These are phyloP conservation scores for Dillenia suffruticosa DNA, from an alignment of 164 flowering plant species.

Conservation along the genomic window DNA sequence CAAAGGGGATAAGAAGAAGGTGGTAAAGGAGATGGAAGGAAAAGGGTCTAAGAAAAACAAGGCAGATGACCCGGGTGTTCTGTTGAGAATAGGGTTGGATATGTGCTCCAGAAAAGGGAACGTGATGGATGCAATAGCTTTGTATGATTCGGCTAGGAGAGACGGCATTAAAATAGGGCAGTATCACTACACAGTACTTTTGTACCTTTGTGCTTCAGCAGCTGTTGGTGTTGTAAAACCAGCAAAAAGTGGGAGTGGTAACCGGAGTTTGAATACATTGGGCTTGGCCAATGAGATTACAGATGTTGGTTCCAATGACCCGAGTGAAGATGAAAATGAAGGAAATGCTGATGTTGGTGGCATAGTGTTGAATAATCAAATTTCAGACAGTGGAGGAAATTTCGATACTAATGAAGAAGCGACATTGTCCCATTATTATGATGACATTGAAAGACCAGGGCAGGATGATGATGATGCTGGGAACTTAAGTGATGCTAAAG, in stretches of 20 bases:
- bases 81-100: constrained; percentile 48
- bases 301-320: constrained; percentile 5
- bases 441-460: neutral
- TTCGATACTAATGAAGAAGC: constrained; percentile 7
- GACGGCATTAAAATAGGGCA: constrained; percentile 56
- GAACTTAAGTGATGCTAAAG: constrained; percentile 6
- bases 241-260: constrained; percentile 68
- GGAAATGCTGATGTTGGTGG: constrained; percentile 2
- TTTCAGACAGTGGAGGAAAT: constrained; percentile 9
- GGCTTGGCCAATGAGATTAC: constrained; percentile 11
- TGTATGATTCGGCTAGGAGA: constrained; percentile 56
- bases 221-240: constrained; percentile 69
- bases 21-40: constrained; percentile 15
- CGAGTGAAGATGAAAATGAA: constrained; percentile 11
- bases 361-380: neutral
- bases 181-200: constrained; percentile 71
- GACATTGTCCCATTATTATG: constrained; percentile 2
- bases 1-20: constrained; percentile 8
- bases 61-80: constrained; percentile 24
- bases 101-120: constrained; percentile 81
- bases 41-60: constrained; percentile 31
- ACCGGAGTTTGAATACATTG: constrained; percentile 27
- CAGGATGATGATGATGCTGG: constrained; percentile 10
- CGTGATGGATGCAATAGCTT: constrained; percentile 59
- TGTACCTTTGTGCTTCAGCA: constrained; percentile 87